Evolutionary conservation across 768 basidiomycete species (phyloP).

Genomic region (Xerocomellus intermedius): DNA sequence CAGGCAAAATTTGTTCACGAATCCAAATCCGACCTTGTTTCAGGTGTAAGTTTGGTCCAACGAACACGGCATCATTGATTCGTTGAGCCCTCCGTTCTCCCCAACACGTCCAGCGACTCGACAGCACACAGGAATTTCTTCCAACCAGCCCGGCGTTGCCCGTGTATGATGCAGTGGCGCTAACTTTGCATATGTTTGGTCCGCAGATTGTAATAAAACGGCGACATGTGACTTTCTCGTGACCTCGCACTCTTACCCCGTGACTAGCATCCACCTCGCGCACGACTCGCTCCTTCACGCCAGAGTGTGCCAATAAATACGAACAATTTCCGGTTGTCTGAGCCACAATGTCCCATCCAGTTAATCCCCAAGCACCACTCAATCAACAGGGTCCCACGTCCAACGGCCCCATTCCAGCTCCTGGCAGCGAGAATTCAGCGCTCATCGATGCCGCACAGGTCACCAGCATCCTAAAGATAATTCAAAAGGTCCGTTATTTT

Average conservation of each 20-base stretch:
- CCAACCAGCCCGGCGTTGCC: not conserved
- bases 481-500: slow-evolving; percentile 48
- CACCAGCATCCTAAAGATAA: slow-evolving; percentile 56
- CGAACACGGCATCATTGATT: too few relatives aligned
- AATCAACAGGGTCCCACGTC: slow-evolving; percentile 11
- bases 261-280: slow-evolving; percentile 37
- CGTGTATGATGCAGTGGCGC: slow-evolving; percentile 9
- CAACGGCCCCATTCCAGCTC: slow-evolving; percentile 5
- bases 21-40: too few relatives aligned
- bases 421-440: slow-evolving; percentile 5
- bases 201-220: slow-evolving; percentile 31
- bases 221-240: slow-evolving; percentile 43
- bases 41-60: too few relatives aligned
- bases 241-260: slow-evolving; percentile 41
- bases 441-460: slow-evolving; percentile 55
- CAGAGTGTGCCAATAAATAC: not conserved
- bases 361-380: slow-evolving; percentile 12
- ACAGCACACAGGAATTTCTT: too few relatives aligned
- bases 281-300: not conserved
- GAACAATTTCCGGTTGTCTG: not conserved
- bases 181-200: slow-evolving; percentile 34
- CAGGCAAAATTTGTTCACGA: too few relatives aligned
- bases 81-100: too few relatives aligned
- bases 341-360: slow-evolving; percentile 15
- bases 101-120: too few relatives aligned